Evolutionary conservation across 1,284 basidiomycete species (phyloP), one percentile per base, ranked within the genome.

Genomic region (Coniferiporia sulphurascens): DNA sequence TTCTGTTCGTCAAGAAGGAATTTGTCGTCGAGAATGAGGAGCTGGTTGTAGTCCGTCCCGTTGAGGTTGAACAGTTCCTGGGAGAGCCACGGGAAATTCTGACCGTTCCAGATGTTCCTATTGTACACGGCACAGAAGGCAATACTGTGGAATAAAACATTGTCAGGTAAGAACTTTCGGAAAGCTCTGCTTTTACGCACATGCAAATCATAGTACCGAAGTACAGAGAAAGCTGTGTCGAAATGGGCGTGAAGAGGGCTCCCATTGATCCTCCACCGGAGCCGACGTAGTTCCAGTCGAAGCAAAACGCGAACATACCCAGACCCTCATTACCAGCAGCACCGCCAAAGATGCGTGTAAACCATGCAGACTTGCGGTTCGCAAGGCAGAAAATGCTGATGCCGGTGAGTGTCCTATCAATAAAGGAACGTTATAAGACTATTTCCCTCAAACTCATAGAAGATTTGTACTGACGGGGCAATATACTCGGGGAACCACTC

Each of bases 351-450:
- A 87, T 76, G 54, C 83, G 80, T 7, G 81, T 81, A 64, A 85
- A 74, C 74, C 82, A 82, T 15, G 80, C 67, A 63, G 76, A 80
- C 52, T 82, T 69, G 63, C 74, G 72, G 64, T 82, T 73, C 1
- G 81, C 78, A 46, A 84, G 69, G 69, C 82, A 84, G 73, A 85
- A 80, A 63, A 85, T 77, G 34, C 79, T 84, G 65, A 81, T 73
- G 59, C 82, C 82, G 46, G 79, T 81, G 50, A 84, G 73, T 1
- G 79, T 78, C 17, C 32, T 71, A 70, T 22, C 68, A 74, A 56
- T 68, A 69, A 27, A 65, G 63, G 66, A 64, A 50, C 36, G 65
- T 38, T 32, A 61, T 32, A 52, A 62, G 55, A 53, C 60, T 55
- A 27, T 2, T 15, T 57, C 45, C 52, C 63, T 19, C 67, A 67